A percentile compares a stretch with the other conserved stretches of the same genome.
Conservation (phyloP, 2,329 filamentous ascomycete genomes). For the Salinomyces thailandicus region DNA sequence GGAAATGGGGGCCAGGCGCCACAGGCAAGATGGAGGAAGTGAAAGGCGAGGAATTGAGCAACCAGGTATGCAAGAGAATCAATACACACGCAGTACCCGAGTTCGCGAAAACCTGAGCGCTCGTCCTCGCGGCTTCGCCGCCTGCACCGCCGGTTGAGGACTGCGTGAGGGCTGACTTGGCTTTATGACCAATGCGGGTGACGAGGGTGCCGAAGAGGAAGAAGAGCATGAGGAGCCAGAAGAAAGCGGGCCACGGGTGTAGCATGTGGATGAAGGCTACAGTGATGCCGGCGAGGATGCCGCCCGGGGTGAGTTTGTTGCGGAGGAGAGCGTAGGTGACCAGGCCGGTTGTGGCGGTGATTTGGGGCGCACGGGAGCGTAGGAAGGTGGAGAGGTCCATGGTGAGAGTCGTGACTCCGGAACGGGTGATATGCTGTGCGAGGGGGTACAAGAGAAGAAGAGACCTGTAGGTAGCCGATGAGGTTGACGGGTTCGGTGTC, state of each 20-base stretch:
- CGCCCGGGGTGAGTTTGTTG: slow-evolving; percentile 56
- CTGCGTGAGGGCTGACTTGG: slow-evolving; percentile 74
- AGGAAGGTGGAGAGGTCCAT: slow-evolving; percentile 18
- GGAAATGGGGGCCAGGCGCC: slow-evolving; percentile 31
- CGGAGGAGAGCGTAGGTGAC: slow-evolving; percentile 44
- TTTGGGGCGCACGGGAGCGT: slow-evolving; percentile 16
- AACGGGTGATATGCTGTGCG: background rate
- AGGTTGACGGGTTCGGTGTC: no score
- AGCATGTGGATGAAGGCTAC: slow-evolving; percentile 74
- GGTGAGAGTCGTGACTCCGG: background rate
- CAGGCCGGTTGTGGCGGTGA: slow-evolving; percentile 21
- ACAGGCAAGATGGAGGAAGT: slow-evolving; percentile 21
- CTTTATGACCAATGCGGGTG: slow-evolving; percentile 71
- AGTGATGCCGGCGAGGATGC: slow-evolving; percentile 58
- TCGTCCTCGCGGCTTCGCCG: slow-evolving; percentile 72
- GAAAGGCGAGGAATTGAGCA: slow-evolving; percentile 26
- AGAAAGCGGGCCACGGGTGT: slow-evolving; percentile 93
- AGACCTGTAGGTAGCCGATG: background rate
- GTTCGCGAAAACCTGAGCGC: slow-evolving; percentile 86
- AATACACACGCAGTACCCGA: slow-evolving; percentile 65
- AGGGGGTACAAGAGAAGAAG: background rate
- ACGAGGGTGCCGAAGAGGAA: slow-evolving; percentile 75
- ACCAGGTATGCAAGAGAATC: slow-evolving; percentile 41
- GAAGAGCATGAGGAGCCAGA: slow-evolving; percentile 70
- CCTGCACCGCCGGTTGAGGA: slow-evolving; percentile 61